Evolutionary conservation across 2,329 filamentous ascomycete species (phyloP), one percentile per base, ranked within the genome.

Genomic region (Xylaria arbuscula): DNA sequence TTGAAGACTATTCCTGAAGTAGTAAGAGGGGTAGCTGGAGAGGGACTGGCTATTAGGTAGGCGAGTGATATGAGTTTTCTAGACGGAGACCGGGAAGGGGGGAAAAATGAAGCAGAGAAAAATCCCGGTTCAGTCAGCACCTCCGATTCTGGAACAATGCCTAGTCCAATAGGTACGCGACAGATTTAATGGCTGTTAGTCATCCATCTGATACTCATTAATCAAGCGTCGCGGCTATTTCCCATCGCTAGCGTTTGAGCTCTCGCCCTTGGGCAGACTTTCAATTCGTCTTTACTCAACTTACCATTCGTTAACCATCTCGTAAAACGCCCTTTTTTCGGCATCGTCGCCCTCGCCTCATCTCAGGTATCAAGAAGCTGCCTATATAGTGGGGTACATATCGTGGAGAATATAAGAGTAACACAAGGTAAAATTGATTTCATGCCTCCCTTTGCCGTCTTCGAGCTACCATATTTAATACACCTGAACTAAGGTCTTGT

Each of bases 381-480:
- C 53, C 54, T 66, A 55, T 66, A 69, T 73, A 73, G 71, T 60
- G 69, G 71, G 72, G 72, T 66, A 64, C 38, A 55, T 61, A 56
- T 66, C 67, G 72, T 66, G 71, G 73, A 72, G 71, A 72, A 72
- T 65, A 56, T 10, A 40, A 68, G 65, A 28, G 70, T 70, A 70
- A 45, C 28, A 28, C 28, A 28, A 28, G 28, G 28, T 42, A 47
- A 36, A 53, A 54, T 42, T n/a, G 13, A 57, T 51, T 11, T 51
- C 48, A n/a, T 48, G 15, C 57, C 22, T 42, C 13, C n/a, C n/a
- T 5, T 10, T n/a, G 17, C 17, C 4, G 51, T 54, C 32, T 28
- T 28, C 28, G 28, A 28, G 28, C 28, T 28, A 28, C 28, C 28
- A 28, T 28, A 13, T 54, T 19, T 24, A 24, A 36, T 7, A 54